Percentiles rank a stretch among this genome's conserved stretches.
These are phyloP conservation scores for Backusella liffmaniae DNA, from an alignment of 192 early-diverging fungal genomes.

Conservation along the genomic window DNA sequence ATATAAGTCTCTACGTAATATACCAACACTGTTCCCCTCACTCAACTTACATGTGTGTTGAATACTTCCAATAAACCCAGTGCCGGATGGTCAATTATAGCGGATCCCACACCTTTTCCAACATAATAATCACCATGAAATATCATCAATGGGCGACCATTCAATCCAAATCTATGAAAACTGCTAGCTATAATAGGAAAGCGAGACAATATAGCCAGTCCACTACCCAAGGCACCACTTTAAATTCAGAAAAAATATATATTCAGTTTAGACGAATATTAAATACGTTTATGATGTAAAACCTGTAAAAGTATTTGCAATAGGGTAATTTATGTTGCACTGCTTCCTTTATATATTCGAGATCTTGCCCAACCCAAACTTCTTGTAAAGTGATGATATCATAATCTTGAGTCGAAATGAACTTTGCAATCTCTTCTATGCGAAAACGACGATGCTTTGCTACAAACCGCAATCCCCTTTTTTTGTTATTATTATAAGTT, in stretches of 20 bases:
- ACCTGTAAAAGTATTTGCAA: slow-evolving; percentile 42
- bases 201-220: slow-evolving; percentile 42
- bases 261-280: neutral
- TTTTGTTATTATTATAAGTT: neutral
- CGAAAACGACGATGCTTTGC: slow-evolving; percentile 46
- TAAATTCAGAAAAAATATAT: neutral
- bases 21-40: neutral
- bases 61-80: slow-evolving; percentile 52
- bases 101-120: slow-evolving; percentile 52
- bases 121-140: slow-evolving; percentile 59
- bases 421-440: slow-evolving; percentile 48
- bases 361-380: slow-evolving; percentile 44
- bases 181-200: slow-evolving; percentile 44
- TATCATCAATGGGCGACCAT: slow-evolving; percentile 49
- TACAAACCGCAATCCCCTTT: slow-evolving; percentile 45
- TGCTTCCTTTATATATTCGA: slow-evolving; percentile 31
- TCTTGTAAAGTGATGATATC: slow-evolving; percentile 50
- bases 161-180: slow-evolving; percentile 42
- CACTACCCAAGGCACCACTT: slow-evolving; percentile 41
- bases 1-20: neutral
- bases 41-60: slow-evolving; percentile 55
- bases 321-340: slow-evolving; percentile 27
- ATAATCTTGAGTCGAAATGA: slow-evolving; percentile 25
- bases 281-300: neutral
- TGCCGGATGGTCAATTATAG: slow-evolving; percentile 45